These are phyloP conservation scores for Cordyceps cicadae DNA, from an alignment of 2,329 filamentous ascomycete species.

Conservation along the genomic window DNA sequence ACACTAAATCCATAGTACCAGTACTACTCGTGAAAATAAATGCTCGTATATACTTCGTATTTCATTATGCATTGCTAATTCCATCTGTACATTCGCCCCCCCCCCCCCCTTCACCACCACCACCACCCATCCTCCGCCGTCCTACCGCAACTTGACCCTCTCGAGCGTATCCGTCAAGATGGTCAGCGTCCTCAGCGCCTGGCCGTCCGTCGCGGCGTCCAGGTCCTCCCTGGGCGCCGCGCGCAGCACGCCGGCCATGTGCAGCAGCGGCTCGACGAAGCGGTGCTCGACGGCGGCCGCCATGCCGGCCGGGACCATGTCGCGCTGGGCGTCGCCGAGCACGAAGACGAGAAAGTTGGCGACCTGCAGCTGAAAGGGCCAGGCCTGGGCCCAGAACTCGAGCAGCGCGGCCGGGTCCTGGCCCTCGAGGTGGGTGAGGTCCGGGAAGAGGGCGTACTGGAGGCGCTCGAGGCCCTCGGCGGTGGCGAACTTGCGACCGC, in stretches of 20 bases:
- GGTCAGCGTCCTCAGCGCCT: constrained; percentile 22
- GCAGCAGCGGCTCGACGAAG: constrained; percentile 46
- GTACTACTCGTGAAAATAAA: too few species aligned
- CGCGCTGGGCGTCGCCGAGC: constrained; percentile 36
- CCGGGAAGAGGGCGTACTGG: constrained; percentile 55
- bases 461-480: constrained; percentile 49
- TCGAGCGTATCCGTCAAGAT: constrained; percentile 36
- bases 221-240: constrained; percentile 22
- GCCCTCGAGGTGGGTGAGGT: constrained; percentile 36
- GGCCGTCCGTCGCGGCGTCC: constrained; percentile 23
- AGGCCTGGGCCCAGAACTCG: constrained; percentile 45
- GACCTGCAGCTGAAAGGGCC: constrained; percentile 49
- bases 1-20: not conserved
- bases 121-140: not conserved
- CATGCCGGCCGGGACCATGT: constrained; percentile 48
- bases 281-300: constrained; percentile 48
- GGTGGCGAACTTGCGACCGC: constrained; percentile 36
- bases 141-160: constrained; percentile 32
- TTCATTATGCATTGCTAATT: constrained; percentile 14
- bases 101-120: too few species aligned
- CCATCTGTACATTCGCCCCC: not conserved
- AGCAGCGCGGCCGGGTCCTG: constrained; percentile 33
- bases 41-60: not conserved
- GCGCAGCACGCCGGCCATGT: constrained; percentile 31
- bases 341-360: constrained; percentile 54